Percentiles rank a stretch among this genome's conserved stretches.
phyloP scores from a whole-genome alignment of 306 rosid species.

The Bauhinia variegata region DNA sequence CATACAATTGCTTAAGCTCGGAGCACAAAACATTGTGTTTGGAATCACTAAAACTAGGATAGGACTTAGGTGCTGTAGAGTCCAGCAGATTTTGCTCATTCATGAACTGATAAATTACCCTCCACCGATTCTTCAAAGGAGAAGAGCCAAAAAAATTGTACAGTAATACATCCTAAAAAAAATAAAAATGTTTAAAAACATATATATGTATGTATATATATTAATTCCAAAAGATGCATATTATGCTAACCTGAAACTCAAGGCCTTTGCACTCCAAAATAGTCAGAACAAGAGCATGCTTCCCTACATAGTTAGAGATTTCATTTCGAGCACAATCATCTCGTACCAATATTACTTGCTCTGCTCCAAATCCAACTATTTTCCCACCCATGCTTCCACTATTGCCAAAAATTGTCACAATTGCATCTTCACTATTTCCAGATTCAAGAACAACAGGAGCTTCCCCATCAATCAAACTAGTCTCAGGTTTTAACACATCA shows the following conservation, averaged over 20 bases:
- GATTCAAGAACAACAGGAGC: conserved; percentile 68
- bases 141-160: conserved; percentile 77
- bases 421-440: conserved; percentile 59
- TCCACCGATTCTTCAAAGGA: conserved; percentile 64
- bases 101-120: conserved; percentile 72
- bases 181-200: no score
- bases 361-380: conserved; percentile 80
- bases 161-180: conserved; percentile 67
- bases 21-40: conserved; percentile 74
- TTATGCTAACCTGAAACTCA: conserved; percentile 69
- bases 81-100: conserved; percentile 61
- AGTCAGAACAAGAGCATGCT: conserved; percentile 78
- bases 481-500: conserved; percentile 73
- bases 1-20: conserved; percentile 72
- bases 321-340: conserved; percentile 60
- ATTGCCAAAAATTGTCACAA: conserved; percentile 68
- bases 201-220: no score
- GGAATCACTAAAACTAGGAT: conserved; percentile 52
- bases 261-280: conserved; percentile 86
- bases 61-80: conserved; percentile 25
- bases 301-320: conserved; percentile 54
- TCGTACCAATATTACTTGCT: conserved; percentile 82
- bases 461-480: conserved; percentile 69
- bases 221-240: neutral
- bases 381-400: conserved; percentile 39